Percentiles rank a stretch among this genome's conserved stretches.
Evolutionary conservation across 164 flowering plant genomes (phyloP).

Genomic region (Chimonanthus salicifolius): DNA sequence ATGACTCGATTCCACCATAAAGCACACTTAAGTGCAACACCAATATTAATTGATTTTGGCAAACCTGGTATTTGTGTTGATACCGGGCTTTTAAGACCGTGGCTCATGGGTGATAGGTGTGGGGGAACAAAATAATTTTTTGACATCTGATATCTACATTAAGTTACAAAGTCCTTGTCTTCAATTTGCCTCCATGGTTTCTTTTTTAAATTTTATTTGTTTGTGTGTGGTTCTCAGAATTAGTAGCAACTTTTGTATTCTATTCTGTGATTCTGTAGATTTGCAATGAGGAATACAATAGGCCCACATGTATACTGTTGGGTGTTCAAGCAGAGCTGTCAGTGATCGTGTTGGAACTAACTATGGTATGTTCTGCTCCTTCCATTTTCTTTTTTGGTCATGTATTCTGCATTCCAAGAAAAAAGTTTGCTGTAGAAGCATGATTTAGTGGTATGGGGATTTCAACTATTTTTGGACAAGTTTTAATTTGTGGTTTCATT

Average conservation of each 20-base stretch:
- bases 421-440: not conserved
- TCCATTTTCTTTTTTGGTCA: not conserved
- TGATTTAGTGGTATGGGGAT: not conserved
- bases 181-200: too few species aligned
- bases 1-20: too few species aligned
- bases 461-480: not conserved
- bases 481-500: slow-evolving; percentile 9
- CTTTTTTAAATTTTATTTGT: not conserved
- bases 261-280: slow-evolving; percentile 41
- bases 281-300: slow-evolving; percentile 78
- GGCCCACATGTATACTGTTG: slow-evolving; percentile 51
- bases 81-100: too few species aligned
- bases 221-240: not conserved
- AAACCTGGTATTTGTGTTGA: too few species aligned
- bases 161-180: too few species aligned
- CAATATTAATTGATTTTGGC: too few species aligned
- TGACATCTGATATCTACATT: too few species aligned
- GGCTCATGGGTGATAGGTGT: too few species aligned
- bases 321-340: slow-evolving; percentile 85
- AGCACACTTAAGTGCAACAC: too few species aligned
- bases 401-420: not conserved
- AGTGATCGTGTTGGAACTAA: slow-evolving; percentile 56
- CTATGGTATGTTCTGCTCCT: slow-evolving; percentile 49
- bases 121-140: too few species aligned
- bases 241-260: not conserved